These are phyloP conservation scores for Xylaria sp. DNA, from an alignment of 2,329 filamentous ascomycete species.

Conservation along the genomic window DNA sequence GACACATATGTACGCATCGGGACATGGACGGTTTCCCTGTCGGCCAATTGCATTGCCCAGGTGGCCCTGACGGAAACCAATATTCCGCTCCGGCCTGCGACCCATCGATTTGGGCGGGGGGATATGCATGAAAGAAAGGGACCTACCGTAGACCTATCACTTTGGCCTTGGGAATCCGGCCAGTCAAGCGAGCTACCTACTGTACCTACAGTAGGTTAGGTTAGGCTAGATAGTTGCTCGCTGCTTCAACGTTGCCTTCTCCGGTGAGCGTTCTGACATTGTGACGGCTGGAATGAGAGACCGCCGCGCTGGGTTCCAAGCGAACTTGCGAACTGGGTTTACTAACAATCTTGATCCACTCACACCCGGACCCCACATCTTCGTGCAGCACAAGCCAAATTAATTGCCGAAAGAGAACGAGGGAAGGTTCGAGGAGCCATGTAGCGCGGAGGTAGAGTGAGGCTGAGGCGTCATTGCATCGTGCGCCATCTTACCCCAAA, in stretches of 20 bases:
- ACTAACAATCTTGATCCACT: slow-evolving; percentile 6
- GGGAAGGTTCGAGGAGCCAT: slow-evolving; percentile 5
- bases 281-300: too few species aligned
- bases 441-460: slow-evolving; percentile 30
- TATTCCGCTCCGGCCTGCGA: background rate
- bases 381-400: slow-evolving; percentile 23
- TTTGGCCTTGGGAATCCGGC: background rate
- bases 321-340: too few species aligned
- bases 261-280: background rate
- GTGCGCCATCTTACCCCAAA: background rate
- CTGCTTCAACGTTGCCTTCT: too few species aligned
- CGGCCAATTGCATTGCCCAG: too few species aligned
- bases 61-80: background rate
- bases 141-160: too few species aligned
- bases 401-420: slow-evolving; percentile 23
- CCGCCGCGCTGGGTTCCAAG: too few species aligned
- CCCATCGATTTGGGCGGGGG: background rate
- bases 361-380: slow-evolving; percentile 14
- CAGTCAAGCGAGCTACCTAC: too few species aligned
- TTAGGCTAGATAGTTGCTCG: too few species aligned
- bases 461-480: slow-evolving; percentile 19
- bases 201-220: too few species aligned
- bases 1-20: background rate
- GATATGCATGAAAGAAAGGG: background rate
- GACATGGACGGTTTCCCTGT: too few species aligned